Evolutionary conservation across 495 filamentous ascomycete species (phyloP).

Genomic region (Penicillium arizonense): DNA sequence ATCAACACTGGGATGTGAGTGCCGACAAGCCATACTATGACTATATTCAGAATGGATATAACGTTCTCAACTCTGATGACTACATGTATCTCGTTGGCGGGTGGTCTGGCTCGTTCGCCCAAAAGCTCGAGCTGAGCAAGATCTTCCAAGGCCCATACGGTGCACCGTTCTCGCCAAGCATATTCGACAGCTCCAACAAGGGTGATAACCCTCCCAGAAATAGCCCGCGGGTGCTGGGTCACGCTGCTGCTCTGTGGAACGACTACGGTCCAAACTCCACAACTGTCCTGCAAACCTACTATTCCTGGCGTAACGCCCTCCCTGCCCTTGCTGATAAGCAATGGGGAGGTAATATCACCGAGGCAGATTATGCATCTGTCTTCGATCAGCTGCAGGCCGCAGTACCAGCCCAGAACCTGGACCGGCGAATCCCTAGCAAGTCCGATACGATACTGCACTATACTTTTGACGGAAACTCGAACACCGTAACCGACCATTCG

Average conservation of each 20-base stretch:
- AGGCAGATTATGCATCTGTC: constrained; percentile 34
- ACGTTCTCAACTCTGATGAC: constrained; percentile 53
- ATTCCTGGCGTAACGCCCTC: constrained; percentile 45
- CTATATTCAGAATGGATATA: constrained; percentile 50
- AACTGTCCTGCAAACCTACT: constrained; percentile 47
- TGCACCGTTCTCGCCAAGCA: constrained; percentile 39
- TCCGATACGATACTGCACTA: constrained; percentile 43
- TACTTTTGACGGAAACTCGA: constrained; percentile 13
- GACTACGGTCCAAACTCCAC: constrained; percentile 50
- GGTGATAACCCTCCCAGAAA: constrained; percentile 42
- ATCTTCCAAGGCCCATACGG: constrained; percentile 46
- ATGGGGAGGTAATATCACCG: constrained; percentile 48
- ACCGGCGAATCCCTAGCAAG: constrained; percentile 38
- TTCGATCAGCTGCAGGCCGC: constrained; percentile 35
- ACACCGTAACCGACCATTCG: constrained; percentile 33
- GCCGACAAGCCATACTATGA: constrained; percentile 47
- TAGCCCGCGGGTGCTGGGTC: constrained; percentile 41
- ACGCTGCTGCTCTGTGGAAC: constrained; percentile 49
- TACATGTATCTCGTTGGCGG: constrained; percentile 49
- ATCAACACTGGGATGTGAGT: constrained; percentile 47
- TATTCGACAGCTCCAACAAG: constrained; percentile 44
- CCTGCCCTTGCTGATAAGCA: constrained; percentile 55
- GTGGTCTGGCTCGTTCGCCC: constrained; percentile 45
- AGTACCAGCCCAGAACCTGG: constrained; percentile 48
- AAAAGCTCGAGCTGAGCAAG: constrained; percentile 29